These are phyloP conservation scores for Adansonia rubrostipa DNA, from an alignment of 441 rosid genomes.

Conservation along the genomic window DNA sequence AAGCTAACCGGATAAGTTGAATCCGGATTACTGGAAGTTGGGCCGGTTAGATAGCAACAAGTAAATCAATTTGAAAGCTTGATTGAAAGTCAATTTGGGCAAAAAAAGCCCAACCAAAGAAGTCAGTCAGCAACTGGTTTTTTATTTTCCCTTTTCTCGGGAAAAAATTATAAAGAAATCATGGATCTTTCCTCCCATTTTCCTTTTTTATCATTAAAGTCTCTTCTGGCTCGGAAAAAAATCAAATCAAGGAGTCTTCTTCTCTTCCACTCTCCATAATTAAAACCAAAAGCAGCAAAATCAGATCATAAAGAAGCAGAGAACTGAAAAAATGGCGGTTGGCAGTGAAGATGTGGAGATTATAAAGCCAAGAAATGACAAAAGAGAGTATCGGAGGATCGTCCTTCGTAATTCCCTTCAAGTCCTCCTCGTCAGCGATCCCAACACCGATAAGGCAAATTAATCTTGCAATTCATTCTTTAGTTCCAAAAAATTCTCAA, in stretches of 20 bases:
- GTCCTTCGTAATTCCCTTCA: slow-evolving; percentile 70
- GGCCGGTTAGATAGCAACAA: no score
- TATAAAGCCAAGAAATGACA: slow-evolving; percentile 74
- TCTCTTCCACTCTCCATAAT: not conserved
- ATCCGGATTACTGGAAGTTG: no score
- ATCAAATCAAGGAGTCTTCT: not conserved
- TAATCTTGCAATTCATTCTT: not conserved
- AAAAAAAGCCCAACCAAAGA: not conserved
- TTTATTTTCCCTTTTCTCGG: not conserved
- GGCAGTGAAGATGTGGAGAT: slow-evolving; percentile 55
- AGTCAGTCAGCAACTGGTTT: not conserved
- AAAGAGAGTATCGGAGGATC: slow-evolving; percentile 68
- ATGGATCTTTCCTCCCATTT: not conserved
- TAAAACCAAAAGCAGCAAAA: not conserved
- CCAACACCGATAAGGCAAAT: slow-evolving; percentile 80
- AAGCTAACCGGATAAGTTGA: no score
- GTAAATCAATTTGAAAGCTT: no score
- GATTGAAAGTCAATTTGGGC: not conserved
- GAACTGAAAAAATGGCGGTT: slow-evolving; percentile 50
- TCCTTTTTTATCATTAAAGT: not conserved
- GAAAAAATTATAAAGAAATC: not conserved
- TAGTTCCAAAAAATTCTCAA: slow-evolving; percentile 7
- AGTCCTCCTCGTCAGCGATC: slow-evolving; percentile 80
- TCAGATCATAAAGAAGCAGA: not conserved
- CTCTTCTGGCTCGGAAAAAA: not conserved